Evolutionary conservation across 129 eudicot species (phyloP).

Genomic region (Arctium minus): DNA sequence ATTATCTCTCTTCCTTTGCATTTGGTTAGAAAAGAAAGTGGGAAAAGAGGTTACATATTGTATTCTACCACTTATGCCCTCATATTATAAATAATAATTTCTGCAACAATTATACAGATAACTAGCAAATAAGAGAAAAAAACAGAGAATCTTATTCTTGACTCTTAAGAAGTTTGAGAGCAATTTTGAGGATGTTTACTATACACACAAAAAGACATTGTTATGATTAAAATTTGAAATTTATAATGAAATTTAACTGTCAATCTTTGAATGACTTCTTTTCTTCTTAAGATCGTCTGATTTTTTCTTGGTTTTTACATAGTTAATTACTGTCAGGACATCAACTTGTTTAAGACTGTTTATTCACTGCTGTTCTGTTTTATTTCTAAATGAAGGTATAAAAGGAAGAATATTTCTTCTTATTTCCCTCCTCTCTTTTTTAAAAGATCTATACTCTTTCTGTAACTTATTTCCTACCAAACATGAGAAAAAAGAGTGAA

Average conservation of each 20-base stretch:
- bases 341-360: not conserved
- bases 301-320: not conserved
- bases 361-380: not conserved
- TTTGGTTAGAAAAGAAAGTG: not conserved
- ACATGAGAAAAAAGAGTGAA: not conserved
- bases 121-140: not conserved
- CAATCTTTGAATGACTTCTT: not conserved
- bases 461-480: not conserved
- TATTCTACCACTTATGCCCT: not conserved
- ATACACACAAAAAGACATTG: not conserved
- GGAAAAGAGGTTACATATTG: not conserved
- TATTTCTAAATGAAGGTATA: conserved; percentile 6
- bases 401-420: not conserved
- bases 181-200: not conserved
- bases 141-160: not conserved
- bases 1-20: not conserved
- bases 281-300: not conserved
- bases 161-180: not conserved
- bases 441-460: not conserved
- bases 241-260: not conserved
- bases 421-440: not conserved
- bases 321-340: conserved; percentile 8
- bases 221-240: not conserved
- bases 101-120: not conserved
- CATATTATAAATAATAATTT: not conserved